Evolutionary conservation across 306 rosid genomes (phyloP).

Genomic region (Amphicarpaea edgeworthii): DNA sequence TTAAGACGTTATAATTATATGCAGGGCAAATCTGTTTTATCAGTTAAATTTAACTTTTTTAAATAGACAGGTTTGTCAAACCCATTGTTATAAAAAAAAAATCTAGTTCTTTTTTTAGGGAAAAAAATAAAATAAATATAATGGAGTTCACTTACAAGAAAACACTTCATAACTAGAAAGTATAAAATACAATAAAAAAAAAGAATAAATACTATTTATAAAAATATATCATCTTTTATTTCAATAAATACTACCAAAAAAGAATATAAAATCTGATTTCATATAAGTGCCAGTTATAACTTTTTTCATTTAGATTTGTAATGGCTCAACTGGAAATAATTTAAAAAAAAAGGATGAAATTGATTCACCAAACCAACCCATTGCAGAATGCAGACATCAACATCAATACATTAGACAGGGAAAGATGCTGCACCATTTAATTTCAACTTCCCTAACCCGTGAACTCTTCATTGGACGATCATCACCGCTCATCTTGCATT

Average conservation of each 20-base stretch:
- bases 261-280: not conserved
- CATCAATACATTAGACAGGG: not conserved
- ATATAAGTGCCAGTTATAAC: not conserved
- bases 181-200: too few species aligned
- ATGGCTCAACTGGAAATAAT: not conserved
- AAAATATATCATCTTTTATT: not conserved
- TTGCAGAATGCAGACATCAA: conserved; percentile 35
- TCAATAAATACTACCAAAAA: not conserved
- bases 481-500: conserved; percentile 9
- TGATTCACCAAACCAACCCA: not conserved
- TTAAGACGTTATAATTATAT: too few species aligned
- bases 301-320: not conserved
- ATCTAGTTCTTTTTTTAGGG: too few species aligned
- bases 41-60: too few species aligned
- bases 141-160: too few species aligned
- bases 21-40: too few species aligned
- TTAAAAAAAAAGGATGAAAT: not conserved
- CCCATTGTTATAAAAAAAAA: too few species aligned
- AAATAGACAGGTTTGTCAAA: too few species aligned
- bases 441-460: conserved; percentile 13
- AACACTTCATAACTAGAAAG: too few species aligned
- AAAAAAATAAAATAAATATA: too few species aligned
- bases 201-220: not conserved
- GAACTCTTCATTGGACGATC: conserved; percentile 16
- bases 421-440: not conserved